A percentile compares a stretch with the other conserved stretches of the same genome.
These are phyloP conservation scores for Globisporangium alternatum DNA, from an alignment of 352 stramenopile genomes.

Conservation along the genomic window DNA sequence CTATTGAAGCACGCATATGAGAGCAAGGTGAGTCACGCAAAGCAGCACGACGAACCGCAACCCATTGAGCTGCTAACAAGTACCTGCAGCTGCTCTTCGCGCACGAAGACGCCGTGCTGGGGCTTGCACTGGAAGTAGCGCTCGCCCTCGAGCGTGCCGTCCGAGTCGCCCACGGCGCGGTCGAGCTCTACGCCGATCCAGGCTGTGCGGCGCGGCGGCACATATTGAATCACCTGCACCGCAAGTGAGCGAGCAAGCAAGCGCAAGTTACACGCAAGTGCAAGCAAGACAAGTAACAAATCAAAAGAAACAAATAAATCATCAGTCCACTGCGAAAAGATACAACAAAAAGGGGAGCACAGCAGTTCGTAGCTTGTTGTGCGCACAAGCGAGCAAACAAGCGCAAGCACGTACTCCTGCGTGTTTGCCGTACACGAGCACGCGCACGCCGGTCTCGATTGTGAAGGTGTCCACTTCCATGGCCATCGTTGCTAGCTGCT, in stretches of 20 bases:
- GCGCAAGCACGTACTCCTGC: constrained; percentile 48
- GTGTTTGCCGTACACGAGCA: constrained; percentile 81
- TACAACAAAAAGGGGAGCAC: not conserved
- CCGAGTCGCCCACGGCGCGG: constrained; percentile 66
- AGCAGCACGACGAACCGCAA: not conserved
- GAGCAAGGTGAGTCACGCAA: not conserved
- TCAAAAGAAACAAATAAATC: constrained; percentile 9
- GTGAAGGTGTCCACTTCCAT: constrained; percentile 30
- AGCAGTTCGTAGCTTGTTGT: not conserved
- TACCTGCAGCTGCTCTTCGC: constrained; percentile 72
- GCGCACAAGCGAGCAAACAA: not conserved
- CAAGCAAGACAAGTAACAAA: constrained; percentile 11
- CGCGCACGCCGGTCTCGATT: constrained; percentile 36
- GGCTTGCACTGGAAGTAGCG: constrained; percentile 82
- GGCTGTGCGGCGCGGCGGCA: constrained; percentile 44
- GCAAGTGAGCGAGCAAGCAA: not conserved
- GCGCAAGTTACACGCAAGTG: not conserved
- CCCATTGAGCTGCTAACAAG: not conserved
- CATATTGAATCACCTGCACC: constrained; percentile 59
- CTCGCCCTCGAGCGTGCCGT: constrained; percentile 72
- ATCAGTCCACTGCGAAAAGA: not conserved
- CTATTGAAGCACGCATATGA: constrained; percentile 24
- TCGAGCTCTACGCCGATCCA: constrained; percentile 87
- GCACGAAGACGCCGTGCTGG: constrained; percentile 83
- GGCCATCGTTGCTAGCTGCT: constrained; percentile 15